Evolutionary conservation across 495 filamentous ascomycete genomes (phyloP), one percentile per base, ranked within the genome.

Genomic region (Niebla homalea): DNA sequence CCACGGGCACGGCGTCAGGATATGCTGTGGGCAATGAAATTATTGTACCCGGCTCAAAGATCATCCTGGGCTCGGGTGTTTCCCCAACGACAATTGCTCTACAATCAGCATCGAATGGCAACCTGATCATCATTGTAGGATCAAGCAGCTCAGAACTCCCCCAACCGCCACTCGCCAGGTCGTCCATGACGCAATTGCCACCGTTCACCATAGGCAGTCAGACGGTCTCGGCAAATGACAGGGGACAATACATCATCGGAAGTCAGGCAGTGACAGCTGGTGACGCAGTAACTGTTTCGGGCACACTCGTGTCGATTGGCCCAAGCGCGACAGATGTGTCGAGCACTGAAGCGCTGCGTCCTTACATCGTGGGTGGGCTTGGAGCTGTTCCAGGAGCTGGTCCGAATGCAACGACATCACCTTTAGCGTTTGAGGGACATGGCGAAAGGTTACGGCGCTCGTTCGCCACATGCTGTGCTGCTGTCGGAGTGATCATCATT

Each of bases 281-380:
- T n/a, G 48, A 21, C 12, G 47, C 6, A n/a, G 32, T 58, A 7
- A 52, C 43, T 1, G 36, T 52, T 1, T 32, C 48, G 3, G 57
- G 57, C 4, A 59, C 50, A 3, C 19, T 25, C 3, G 36, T 59
- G n/a, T 57, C 54, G 8, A 41, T 59, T 8, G 57, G 38, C 8
- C 40, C 49, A 5, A 29, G 35, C 18, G 50, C 19, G 1, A 54
- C 29, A n/a, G 43, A 41, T 2, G n/a, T 55, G 5, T 18, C 37
- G 20, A 53, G 25, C 20, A 57, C 57, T 11, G 46, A 53, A 25
- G 8, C 22, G 4, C 20, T 57, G 25, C 45, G 26, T 19, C 29
- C 29, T 21, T 46, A 38, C 19, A 51, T 46, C 11, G 46, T 36
- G 4, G 21, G 32, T 14, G 49, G 49, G 3, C 46, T 51, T 5